These are phyloP conservation scores for Chalara sp. DNA, from an alignment of 2,329 filamentous ascomycete genomes.

Conservation along the genomic window DNA sequence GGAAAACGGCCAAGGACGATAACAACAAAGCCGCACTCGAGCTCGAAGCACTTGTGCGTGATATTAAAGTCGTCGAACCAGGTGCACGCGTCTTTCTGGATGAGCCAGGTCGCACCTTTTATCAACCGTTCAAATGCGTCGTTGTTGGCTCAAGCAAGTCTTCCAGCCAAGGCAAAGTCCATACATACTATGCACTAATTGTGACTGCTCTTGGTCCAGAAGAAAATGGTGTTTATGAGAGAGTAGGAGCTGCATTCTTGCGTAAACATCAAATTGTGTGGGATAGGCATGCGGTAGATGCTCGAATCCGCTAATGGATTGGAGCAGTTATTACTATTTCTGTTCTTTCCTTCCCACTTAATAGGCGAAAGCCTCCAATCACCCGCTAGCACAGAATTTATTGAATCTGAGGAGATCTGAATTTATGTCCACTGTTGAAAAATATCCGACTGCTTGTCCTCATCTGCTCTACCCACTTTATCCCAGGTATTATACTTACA, in stretches of 20 bases:
- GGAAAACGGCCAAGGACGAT: neutral
- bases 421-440: no score
- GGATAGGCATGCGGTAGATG: neutral
- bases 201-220: constrained; percentile 1
- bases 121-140: neutral
- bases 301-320: neutral
- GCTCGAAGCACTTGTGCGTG: neutral
- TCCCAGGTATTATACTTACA: no score
- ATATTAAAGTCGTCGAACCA: neutral
- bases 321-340: neutral
- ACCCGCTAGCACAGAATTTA: neutral
- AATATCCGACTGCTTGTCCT: no score
- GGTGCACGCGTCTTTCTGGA: neutral
- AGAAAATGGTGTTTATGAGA: neutral
- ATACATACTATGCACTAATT: constrained; percentile 1
- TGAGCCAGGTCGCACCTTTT: neutral
- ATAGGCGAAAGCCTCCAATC: constrained; percentile 18
- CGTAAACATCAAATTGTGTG: constrained; percentile 2
- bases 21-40: neutral
- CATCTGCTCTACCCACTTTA: no score
- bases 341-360: neutral
- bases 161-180: neutral
- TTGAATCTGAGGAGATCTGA: no score
- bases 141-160: neutral
- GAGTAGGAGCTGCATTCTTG: constrained; percentile 1